Base-by-base conservation (phyloP, 1,284 basidiomycete genomes). In the Boletus sp. region DNA sequence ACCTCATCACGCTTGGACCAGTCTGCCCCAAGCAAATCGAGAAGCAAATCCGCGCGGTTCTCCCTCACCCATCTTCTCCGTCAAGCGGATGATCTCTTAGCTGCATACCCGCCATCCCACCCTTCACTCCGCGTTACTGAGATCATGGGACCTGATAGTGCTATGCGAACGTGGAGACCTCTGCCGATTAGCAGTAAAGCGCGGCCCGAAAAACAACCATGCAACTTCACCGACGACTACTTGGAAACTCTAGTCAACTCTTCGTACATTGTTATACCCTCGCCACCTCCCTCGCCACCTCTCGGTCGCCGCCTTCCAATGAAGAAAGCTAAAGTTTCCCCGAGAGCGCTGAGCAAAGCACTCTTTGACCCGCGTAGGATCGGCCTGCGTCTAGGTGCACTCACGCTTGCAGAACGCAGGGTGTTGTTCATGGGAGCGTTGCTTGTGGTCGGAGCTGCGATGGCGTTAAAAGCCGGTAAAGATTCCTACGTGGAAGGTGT, bases 81-180 rank as follows among this genome's bases (percentile, higher is more conserved):
- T 16, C 68, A 65, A 23, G 71, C 79, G 2, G 75, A 78, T 55
- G 64, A 61, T 17, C 72, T 80, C 16, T 68, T 70, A 34, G 49
- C 55, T 10, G 54, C 51, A 19, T 78, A 70, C 59, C 77, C 79
- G 14, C 76, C 78, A 3, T 59, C 68, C 3, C 67, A 74, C 37
- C 70, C 76, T 32, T 59, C 55, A 0, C 68, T 88, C 16, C 64
- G 57, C 8, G 66, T 88, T n/a, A 68, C 74, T 2, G 69, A 72
- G 20, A 84, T 85, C 41, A 80, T 90, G 73, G 88, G 88, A 13
- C 84, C 83, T 1, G 78, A 85, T 46, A 80, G 78, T 55, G 74
- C 66, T 23, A 64, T 77, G 56, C 69, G 57, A 41, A 68, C 66
- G 9, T 65, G 63, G 63, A 50, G 41, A 23, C 51, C 57, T 5